Evolutionary conservation across 164 flowering plant species (phyloP).

Genomic region (Santalum album): DNA sequence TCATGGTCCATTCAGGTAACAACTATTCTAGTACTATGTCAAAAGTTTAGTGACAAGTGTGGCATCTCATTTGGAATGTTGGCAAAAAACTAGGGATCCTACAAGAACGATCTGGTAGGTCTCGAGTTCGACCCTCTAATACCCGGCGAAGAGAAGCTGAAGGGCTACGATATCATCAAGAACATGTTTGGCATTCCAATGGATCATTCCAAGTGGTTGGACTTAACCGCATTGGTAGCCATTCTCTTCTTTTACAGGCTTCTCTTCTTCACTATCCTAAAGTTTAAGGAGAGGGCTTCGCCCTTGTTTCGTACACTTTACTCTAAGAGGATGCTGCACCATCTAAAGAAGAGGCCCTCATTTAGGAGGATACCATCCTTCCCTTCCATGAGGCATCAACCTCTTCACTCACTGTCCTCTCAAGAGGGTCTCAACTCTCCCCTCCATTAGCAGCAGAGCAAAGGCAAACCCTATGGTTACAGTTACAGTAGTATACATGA

Average conservation of each 20-base stretch:
- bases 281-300: not conserved
- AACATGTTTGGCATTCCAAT: not conserved
- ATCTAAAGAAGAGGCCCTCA: not conserved
- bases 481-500: no score
- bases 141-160: not conserved
- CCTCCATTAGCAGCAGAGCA: not conserved
- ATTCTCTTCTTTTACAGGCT: not conserved
- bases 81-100: not conserved
- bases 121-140: not conserved
- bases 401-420: not conserved
- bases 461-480: no score
- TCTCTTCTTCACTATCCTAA: not conserved
- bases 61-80: no score
- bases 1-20: constrained; percentile 78
- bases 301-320: not conserved
- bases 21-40: not conserved
- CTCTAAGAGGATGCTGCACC: not conserved
- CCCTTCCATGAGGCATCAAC: not conserved
- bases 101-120: not conserved
- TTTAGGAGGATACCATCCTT: not conserved
- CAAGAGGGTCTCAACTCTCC: constrained; percentile 1
- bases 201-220: not conserved
- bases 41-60: no score
- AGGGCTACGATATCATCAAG: not conserved
- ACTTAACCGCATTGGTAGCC: not conserved